Evolutionary conservation across 805 yeast species (phyloP).

Genomic region (Suhomyces xylopsoci): DNA sequence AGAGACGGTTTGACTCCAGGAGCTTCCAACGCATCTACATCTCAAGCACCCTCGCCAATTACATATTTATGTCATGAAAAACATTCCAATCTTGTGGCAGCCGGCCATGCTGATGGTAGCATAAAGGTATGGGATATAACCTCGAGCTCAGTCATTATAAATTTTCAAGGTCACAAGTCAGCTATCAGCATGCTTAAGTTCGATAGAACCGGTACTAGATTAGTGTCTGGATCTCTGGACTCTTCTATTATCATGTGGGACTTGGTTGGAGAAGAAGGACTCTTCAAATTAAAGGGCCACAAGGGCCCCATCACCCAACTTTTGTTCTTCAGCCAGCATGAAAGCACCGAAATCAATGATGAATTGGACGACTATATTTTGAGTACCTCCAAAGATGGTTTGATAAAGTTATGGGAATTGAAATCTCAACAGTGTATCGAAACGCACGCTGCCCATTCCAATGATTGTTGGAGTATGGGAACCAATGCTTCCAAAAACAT

Average conservation of each 20-base stretch:
- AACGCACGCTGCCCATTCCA: constrained; percentile 89
- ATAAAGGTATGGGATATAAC: constrained; percentile 89
- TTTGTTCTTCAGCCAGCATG: constrained; percentile 40
- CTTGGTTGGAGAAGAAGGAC: constrained; percentile 85
- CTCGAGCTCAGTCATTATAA: constrained; percentile 72
- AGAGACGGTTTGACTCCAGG: constrained; percentile 71
- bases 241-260: constrained; percentile 90
- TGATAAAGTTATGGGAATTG: constrained; percentile 91
- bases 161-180: constrained; percentile 88
- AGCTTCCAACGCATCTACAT: constrained; percentile 60
- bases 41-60: constrained; percentile 63
- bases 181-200: constrained; percentile 68
- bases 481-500: constrained; percentile 40
- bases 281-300: constrained; percentile 84
- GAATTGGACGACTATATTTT: constrained; percentile 71
- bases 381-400: constrained; percentile 83
- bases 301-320: constrained; percentile 84
- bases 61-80: constrained; percentile 58
- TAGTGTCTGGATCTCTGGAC: constrained; percentile 85
- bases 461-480: constrained; percentile 89
- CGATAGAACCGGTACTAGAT: constrained; percentile 78
- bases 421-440: constrained; percentile 87
- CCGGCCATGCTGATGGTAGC: constrained; percentile 87
- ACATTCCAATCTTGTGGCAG: constrained; percentile 70
- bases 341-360: constrained; percentile 27